Base-by-base conservation (phyloP, 2,329 filamentous ascomycete species). In the Xylariales sp. region DNA sequence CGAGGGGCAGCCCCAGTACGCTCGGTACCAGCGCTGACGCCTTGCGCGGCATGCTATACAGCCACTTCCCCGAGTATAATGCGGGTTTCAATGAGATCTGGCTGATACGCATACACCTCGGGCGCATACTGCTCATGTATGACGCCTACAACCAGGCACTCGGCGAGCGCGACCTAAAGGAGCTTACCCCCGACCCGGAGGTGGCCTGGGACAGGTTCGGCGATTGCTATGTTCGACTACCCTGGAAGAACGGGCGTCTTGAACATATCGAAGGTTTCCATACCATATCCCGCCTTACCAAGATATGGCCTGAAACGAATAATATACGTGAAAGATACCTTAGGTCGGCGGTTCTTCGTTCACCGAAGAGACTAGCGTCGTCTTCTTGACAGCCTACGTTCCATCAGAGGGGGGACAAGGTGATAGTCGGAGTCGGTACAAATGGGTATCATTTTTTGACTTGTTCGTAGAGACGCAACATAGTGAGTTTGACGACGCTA, bases 171-270 rank as follows among this genome's bases (percentile, higher is more conserved):
- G 16, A 46, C 16, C 28, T 65, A 50, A 64, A 56, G 16, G 67
- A 73, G 49, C 64, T 72, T 16, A 68, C 64, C 7, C 30, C 67
- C 2, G 30, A 23, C 3, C 36, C 41, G 6, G 65, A 66, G 52
- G 62, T 72, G n/a, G 69, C 74, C 12, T 70, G 69, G 68, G 77
- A 78, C 48, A 74, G 76, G 32, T 78, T 75, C 55, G 76, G 72
- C 7, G 76, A 78, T 55, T 46, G 61, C 50, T 78, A 78, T 63
- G 59, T 74, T 8, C 62, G 69, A 7, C n/a, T 75, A 5, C 71
- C 70, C 1, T 73, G 69, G 68, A 58, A n/a, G 16, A 18, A n/a
- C 2, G 36, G 50, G 52, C 23, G 58, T 3, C 16, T 56, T 50
- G 5, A 49, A 49, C 10, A 56, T 53, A 2, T 50, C 62, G 0